Conservation (phyloP, 371 early-diverging fungal genomes). For the Zancudomyces culisetae region DNA sequence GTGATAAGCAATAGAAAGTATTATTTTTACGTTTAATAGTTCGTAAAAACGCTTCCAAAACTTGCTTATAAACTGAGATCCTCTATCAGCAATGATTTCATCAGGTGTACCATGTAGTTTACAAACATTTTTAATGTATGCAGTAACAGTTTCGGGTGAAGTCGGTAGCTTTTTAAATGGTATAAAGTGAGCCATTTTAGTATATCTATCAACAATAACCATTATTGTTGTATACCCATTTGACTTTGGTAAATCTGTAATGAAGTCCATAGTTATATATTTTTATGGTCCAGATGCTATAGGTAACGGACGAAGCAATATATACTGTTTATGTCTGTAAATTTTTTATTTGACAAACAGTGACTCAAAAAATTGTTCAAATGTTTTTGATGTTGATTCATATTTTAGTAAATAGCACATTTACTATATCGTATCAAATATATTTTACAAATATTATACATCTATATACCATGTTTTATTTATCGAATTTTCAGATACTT, state of each 20-base stretch:
- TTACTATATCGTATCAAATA: no score
- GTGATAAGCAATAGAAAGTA: slow-evolving; percentile 25
- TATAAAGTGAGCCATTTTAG: slow-evolving; percentile 19
- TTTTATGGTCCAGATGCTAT: slow-evolving; percentile 8
- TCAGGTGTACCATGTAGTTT: slow-evolving; percentile 18
- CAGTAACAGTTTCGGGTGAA: slow-evolving; percentile 11
- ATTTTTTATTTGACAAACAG: no score
- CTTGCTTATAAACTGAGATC: slow-evolving; percentile 19
- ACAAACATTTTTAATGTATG: slow-evolving; percentile 10
- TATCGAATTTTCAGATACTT: no score
- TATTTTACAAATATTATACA: no score
- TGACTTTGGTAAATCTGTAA: slow-evolving; percentile 15
- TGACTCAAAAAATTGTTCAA: no score
- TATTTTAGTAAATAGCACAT: no score
- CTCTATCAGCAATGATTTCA: slow-evolving; percentile 22
- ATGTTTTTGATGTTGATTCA: no score
- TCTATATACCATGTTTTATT: no score
- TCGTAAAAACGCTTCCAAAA: slow-evolving; percentile 21
- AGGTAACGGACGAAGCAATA: slow-evolving; percentile 8
- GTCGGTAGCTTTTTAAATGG: slow-evolving; percentile 6
- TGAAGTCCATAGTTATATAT: slow-evolving; percentile 19
- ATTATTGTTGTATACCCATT: slow-evolving; percentile 12
- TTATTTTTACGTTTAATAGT: slow-evolving; percentile 8
- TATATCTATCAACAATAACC: slow-evolving; percentile 12
- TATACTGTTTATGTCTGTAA: slow-evolving; percentile 5